Conservation (phyloP, 306 rosid genomes). For the Canavalia ensiformis region DNA sequence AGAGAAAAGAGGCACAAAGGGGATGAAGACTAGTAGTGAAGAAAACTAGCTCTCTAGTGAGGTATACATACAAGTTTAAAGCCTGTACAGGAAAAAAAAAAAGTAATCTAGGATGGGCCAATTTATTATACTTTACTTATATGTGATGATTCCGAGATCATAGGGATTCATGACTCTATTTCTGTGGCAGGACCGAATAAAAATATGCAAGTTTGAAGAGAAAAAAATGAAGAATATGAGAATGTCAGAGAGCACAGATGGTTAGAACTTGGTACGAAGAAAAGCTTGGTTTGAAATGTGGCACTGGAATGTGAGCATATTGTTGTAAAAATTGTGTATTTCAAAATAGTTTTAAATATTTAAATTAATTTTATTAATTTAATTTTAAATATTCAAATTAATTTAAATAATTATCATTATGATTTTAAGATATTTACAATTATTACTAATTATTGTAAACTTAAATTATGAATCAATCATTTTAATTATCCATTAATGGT, state of each 20-base stretch:
- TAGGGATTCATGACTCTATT: not conserved
- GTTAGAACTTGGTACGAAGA: not conserved
- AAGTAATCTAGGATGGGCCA: not conserved
- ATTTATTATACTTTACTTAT: not conserved
- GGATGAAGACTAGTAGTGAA: conserved; percentile 1
- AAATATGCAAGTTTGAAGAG: no score
- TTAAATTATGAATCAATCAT: no score
- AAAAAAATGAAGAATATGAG: not conserved
- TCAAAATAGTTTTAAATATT: no score
- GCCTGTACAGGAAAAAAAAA: not conserved
- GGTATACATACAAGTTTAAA: not conserved
- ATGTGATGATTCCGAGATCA: not conserved
- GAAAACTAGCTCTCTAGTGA: not conserved
- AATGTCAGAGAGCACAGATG: not conserved
- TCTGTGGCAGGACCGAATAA: no score
- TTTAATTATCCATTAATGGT: no score
- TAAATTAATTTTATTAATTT: no score
- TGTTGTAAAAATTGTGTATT: no score
- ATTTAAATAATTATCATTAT: no score
- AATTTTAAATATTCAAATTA: no score
- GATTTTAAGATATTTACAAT: no score
- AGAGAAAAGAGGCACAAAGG: not conserved
- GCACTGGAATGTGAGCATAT: not conserved
- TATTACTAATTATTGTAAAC: no score
- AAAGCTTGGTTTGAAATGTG: not conserved